Base-by-base conservation (phyloP, 176 grass and related monocot genomes). In the Thalia dealbata region DNA sequence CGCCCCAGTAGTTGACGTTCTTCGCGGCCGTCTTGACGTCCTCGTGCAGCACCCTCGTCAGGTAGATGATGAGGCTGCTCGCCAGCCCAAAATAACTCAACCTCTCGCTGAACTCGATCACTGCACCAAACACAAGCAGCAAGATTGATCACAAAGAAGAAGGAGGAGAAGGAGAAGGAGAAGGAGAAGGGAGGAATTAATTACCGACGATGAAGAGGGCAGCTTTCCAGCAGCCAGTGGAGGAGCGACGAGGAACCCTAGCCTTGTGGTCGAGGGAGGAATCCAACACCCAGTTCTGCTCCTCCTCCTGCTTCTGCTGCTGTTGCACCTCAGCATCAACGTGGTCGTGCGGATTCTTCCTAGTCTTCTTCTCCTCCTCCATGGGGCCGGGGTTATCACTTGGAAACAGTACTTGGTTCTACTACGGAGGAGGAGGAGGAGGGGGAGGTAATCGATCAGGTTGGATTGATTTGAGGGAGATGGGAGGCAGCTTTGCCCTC, bases 21-120 rank as follows among this genome's bases (percentile, higher is more conserved):
- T 77, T 74, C 15, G 89, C 92, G 0, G 92, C 92, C 3, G 83
- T 79, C 86, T 91, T 83, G 52, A 88, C 71, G 10, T 96, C 88
- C 78, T 96, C 74, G 3, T 89, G 86, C 10, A 96, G 75, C 62
- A 87, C 88, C 69, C 77, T 82, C 25, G 78, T 92, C 50, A 90
- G 72, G 80, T 96, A 96, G 0, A 92, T 85, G 78, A 96, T 92
- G 25, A 97, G 63, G 85, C 86, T 92, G 7, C 87, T 91, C 0
- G 84, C 80, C 8, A 97, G 75, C 15, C 93, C 93, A 27, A 88
- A 92, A 71, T 97, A 97, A 81, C 89, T 97, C 48, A 97, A 29
- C 82, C 93, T 82, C 87, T 97, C 89, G 26, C 89, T 82, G 56
- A 97, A 92, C 73, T 97, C 93, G 1, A 97, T 97, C 24, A 66